Base-by-base conservation (phyloP, 305 asterid species). In the Nicotiana rustica region DNA sequence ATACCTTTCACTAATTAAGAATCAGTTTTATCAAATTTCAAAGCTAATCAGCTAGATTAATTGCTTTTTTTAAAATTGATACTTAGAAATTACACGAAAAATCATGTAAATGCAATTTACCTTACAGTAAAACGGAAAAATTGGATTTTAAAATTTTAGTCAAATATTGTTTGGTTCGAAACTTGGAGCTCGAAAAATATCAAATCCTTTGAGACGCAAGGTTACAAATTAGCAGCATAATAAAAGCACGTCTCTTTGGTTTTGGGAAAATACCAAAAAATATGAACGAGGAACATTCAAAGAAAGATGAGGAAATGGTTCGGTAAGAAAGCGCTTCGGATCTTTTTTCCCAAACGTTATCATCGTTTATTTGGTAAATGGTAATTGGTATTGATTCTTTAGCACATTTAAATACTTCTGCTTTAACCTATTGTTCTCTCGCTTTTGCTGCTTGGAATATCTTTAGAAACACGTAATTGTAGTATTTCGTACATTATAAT, bases 371-470 rank as follows among this genome's bases (percentile, higher is more conserved):
- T 59, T 1, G 64, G 21, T 59, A 55, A 55, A 13, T 55, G 60
- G 19, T n/a, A 59, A n/a, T 59, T 17, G 64, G 64, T n/a, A 59
- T 59, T n/a, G 64, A 59, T 59, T 59, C 64, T 59, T 59, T 17
- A 59, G 64, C 64, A 59, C 21, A 59, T 59, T 59, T 59, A 59
- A 52, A 59, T 59, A 59, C 25, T 15, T 5, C 19, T n/a, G 49
- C 49, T 59, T 59, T 59, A 59, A 59, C 64, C 64, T 57, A 59
- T 59, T 59, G 17, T 59, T 59, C 25, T 59, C n/a, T 59, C 64
- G 25, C 64, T 59, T 59, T 59, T 59, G 64, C 10, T 17, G 64
- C 9, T 59, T 59, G 64, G 64, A 59, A 59, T 59, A 59, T 15
- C 64, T 59, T 59, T 59, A 59, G 21, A 59, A 59, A 59, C 64